Evolutionary conservation across 192 early-diverging fungal genomes (phyloP), one percentile per base, ranked within the genome.

Genomic region (Backusella liffmaniae): DNA sequence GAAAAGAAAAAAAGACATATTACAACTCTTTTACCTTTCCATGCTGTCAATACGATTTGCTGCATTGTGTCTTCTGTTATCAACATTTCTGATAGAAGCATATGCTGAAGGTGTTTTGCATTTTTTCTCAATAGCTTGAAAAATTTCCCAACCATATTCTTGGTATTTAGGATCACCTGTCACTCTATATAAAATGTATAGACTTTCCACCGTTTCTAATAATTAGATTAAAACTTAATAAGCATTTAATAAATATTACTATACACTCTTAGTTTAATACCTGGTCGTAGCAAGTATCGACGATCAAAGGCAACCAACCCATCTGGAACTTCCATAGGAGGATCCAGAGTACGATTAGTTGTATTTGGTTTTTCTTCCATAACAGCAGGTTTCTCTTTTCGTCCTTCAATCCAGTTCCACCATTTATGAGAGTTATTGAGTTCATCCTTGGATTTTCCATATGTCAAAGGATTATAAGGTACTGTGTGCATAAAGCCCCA

Each of bases 61-160:
- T 41, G 18, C n/a, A 53, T 26, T 44, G 5, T 66, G 21, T 59
- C 35, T 13, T n/a, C n/a, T 21, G 5, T 21, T 65, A 18, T 12
- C 13, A 1, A 88, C 86, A 67, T 89, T 75, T 16, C 4, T 26
- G 10, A 89, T 70, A 16, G 84, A 79, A 13, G 84, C 79, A 72
- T 88, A 89, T 8, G 84, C 86, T 70, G 72, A 79, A 2, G 39
- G 18, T 3, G 88, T 89, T 44, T 81, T 86, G 56, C 88, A 88
- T 32, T 66, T 77, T 41, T 73, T 82, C 51, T 89, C 85, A 49
- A 89, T 77, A 0, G 86, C 76, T 59, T 79, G 56, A 66, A 76
- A 79, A 10, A 94, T 92, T 29, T 88, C 78, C 92, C 92, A 94
- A 30, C 86, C 91, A 36, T 91, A 86, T 59, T 94, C 90, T 39